These are phyloP conservation scores for Mycena kentingensis DNA, from an alignment of 768 basidiomycete genomes.

Conservation along the genomic window DNA sequence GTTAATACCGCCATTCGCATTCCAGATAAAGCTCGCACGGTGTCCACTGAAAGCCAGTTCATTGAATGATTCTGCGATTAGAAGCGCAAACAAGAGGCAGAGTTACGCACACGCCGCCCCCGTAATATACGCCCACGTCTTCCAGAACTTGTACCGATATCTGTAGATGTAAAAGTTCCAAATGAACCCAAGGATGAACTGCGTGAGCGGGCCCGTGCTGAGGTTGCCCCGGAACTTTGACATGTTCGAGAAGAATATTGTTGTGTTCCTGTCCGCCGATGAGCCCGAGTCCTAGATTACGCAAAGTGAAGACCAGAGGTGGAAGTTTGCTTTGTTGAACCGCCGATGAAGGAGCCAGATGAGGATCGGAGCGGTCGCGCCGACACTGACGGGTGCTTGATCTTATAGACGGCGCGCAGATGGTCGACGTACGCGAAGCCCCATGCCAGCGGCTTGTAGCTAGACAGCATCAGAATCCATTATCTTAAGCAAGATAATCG, in stretches of 20 bases:
- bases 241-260: constrained; percentile 5
- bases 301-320: not conserved
- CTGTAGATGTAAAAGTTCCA: constrained; percentile 11
- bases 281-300: not conserved
- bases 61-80: not conserved
- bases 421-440: not conserved
- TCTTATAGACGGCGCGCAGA: not conserved
- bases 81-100: not conserved
- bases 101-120: constrained; percentile 4
- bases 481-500: not conserved
- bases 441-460: not conserved
- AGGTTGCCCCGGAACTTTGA: constrained; percentile 2
- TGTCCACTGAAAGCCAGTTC: not conserved
- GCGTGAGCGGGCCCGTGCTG: constrained; percentile 1
- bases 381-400: not conserved
- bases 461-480: not conserved
- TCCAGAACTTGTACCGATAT: constrained; percentile 13
- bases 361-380: not conserved
- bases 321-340: not conserved
- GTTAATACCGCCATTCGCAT: not conserved
- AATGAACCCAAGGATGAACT: not conserved
- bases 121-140: constrained; percentile 8
- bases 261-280: not conserved
- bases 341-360: constrained; percentile 4
- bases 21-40: not conserved